Evolutionary conservation across 345 rosid species (phyloP).

Genomic region (Garcia nutans): DNA sequence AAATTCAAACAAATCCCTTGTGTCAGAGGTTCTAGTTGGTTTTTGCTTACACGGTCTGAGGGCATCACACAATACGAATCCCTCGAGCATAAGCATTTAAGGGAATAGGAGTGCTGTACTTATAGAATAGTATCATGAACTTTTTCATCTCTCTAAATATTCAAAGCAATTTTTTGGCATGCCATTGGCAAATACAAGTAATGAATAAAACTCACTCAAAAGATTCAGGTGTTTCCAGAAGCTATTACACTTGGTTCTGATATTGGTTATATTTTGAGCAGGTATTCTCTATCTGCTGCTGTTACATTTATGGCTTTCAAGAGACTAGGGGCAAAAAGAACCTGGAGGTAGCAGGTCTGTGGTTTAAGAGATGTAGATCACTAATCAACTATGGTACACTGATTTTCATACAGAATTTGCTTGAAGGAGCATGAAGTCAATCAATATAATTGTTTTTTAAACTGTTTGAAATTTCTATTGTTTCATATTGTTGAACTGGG

Average conservation of each 20-base stretch:
- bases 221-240: not conserved
- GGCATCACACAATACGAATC: not conserved
- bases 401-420: not conserved
- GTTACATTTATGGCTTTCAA: constrained; percentile 92
- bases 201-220: not conserved
- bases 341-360: constrained; percentile 41
- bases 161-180: not conserved
- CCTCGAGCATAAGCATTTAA: not conserved
- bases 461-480: not conserved
- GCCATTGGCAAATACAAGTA: not conserved
- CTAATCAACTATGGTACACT: not conserved
- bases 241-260: not conserved
- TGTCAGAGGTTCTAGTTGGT: not conserved
- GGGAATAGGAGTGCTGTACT: not conserved
- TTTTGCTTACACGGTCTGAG: not conserved
- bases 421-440: not conserved
- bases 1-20: not conserved
- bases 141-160: not conserved
- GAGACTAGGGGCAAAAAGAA: constrained; percentile 54
- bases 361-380: not conserved
- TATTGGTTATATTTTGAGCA: constrained; percentile 26
- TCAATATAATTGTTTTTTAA: not conserved
- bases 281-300: constrained; percentile 93
- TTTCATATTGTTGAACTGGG: constrained; percentile 3
- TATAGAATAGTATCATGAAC: not conserved